Percentiles rank a stretch among this genome's conserved stretches.
These are phyloP conservation scores for Neoboletus brunneissimus DNA, from an alignment of 768 basidiomycete genomes.

Conservation along the genomic window DNA sequence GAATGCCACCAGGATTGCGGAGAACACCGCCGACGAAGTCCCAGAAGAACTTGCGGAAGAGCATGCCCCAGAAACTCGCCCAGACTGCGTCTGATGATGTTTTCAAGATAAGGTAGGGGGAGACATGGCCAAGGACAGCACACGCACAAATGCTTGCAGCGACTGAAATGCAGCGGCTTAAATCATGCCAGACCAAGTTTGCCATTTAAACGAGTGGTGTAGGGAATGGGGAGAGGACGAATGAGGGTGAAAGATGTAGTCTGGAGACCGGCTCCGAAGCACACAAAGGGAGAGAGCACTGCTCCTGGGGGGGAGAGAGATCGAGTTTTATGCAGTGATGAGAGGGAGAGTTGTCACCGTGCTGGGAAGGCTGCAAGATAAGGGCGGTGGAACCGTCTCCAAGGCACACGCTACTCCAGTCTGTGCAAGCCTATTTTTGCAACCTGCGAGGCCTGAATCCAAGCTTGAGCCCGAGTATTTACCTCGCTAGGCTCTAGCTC, in stretches of 20 bases:
- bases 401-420: background rate
- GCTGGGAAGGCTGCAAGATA: background rate
- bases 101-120: slow-evolving; percentile 10
- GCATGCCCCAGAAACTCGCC: slow-evolving; percentile 76
- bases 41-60: slow-evolving; percentile 96
- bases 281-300: background rate
- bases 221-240: background rate
- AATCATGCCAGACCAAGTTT: slow-evolving; percentile 78
- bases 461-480: background rate
- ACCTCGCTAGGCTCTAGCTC: too few relatives aligned
- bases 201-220: slow-evolving; percentile 51
- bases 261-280: slow-evolving; percentile 18
- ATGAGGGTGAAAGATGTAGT: background rate
- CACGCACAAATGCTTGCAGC: slow-evolving; percentile 71
- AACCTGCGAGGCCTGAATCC: background rate
- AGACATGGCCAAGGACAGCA: background rate
- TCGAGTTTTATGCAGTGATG: background rate
- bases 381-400: slow-evolving; percentile 1
- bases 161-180: slow-evolving; percentile 65
- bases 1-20: slow-evolving; percentile 74
- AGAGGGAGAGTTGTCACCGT: background rate
- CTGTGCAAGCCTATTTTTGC: background rate
- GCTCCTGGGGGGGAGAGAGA: background rate
- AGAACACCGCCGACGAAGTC: slow-evolving; percentile 85
- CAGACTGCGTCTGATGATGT: slow-evolving; percentile 62